phyloP scores from a whole-genome alignment of 1,284 basidiomycete genomes.

The Golubevia sp. region DNA sequence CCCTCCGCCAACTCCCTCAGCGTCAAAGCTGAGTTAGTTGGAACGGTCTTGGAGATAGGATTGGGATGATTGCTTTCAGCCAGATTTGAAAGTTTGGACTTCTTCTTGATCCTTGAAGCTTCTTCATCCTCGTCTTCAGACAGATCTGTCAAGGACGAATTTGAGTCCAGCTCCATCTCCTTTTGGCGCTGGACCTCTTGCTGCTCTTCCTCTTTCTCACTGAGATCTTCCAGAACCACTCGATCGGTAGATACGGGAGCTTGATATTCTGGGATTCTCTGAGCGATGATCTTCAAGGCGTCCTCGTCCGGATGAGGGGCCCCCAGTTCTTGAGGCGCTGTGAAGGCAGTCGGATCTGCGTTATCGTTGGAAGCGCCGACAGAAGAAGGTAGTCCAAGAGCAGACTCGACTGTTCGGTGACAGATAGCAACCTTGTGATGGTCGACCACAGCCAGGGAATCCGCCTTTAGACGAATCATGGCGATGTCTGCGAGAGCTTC shows the following conservation, averaged over 20 bases:
- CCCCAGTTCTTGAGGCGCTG: neutral
- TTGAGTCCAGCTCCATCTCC: conserved; percentile 7
- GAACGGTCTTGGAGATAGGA: conserved; percentile 5
- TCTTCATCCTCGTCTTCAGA: neutral
- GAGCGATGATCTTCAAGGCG: neutral
- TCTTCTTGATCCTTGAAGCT: conserved; percentile 1
- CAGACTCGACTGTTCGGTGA: neutral
- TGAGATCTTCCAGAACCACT: conserved; percentile 6
- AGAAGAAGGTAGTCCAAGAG: neutral
- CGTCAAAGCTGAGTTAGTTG: conserved; percentile 7
- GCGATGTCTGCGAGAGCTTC: conserved; percentile 6
- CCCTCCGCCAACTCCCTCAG: conserved; percentile 6
- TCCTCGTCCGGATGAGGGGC: neutral
- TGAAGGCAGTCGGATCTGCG: neutral
- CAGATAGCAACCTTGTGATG: neutral
- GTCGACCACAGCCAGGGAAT: neutral
- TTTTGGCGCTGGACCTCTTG: conserved; percentile 4
- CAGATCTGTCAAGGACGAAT: neutral
- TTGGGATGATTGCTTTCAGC: conserved; percentile 3
- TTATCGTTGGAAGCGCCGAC: neutral
- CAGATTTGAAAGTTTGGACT: conserved; percentile 1
- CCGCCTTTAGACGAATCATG: conserved; percentile 2
- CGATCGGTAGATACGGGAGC: conserved; percentile 10
- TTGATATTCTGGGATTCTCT: conserved; percentile 11
- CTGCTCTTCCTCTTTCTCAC: neutral